These are phyloP conservation scores for Hymenoscyphus infarciens DNA, from an alignment of 2,329 filamentous ascomycete genomes.

Conservation along the genomic window DNA sequence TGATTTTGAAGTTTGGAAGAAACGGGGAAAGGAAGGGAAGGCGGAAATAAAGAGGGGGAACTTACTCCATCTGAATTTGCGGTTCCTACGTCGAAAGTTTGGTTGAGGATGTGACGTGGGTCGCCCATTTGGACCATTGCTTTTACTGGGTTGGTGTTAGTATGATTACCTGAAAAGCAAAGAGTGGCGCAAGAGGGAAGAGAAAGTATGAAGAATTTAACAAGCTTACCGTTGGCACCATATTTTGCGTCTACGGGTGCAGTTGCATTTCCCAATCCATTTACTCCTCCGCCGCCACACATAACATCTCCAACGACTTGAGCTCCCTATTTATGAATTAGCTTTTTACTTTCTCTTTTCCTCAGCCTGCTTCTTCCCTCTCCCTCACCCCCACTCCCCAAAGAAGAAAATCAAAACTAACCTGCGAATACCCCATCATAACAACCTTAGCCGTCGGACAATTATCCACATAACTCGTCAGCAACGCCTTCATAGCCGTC, in stretches of 20 bases:
- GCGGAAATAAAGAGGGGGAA: neutral
- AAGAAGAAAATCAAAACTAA: constrained; percentile 1
- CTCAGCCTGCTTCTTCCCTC: too few species aligned
- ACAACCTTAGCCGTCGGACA: constrained; percentile 34
- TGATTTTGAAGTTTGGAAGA: too few species aligned
- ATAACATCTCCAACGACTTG: constrained; percentile 34
- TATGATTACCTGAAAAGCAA: neutral
- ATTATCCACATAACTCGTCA: constrained; percentile 33
- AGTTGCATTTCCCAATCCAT: constrained; percentile 13
- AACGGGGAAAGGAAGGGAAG: neutral
- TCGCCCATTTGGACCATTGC: constrained; percentile 39
- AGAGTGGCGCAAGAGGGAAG: too few species aligned
- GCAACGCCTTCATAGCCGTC: constrained; percentile 31
- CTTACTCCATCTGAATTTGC: constrained; percentile 25
- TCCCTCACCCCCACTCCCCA: neutral
- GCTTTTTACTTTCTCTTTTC: constrained; percentile 1
- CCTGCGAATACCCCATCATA: constrained; percentile 38
- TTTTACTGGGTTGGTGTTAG: constrained; percentile 18
- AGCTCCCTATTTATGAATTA: constrained; percentile 27
- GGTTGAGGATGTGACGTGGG: constrained; percentile 33
- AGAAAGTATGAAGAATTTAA: neutral
- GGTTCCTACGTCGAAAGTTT: constrained; percentile 34
- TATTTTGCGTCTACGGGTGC: neutral
- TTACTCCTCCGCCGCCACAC: constrained; percentile 19
- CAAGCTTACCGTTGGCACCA: neutral